These are phyloP conservation scores for Pulveroboletus sp. DNA, from an alignment of 768 basidiomycete species.

Conservation along the genomic window DNA sequence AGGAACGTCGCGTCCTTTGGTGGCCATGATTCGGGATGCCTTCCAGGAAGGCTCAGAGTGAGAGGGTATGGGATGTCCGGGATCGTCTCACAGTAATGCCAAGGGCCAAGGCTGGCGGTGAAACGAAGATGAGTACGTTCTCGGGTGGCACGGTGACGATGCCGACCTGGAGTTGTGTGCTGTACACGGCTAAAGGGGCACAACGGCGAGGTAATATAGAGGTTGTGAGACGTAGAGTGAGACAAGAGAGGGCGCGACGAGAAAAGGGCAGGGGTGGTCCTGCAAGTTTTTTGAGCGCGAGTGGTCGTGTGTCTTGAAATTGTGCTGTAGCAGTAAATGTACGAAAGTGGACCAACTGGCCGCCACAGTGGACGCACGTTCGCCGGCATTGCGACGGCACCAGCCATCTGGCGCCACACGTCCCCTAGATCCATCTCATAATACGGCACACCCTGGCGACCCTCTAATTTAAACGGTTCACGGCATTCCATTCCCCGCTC, in stretches of 20 bases:
- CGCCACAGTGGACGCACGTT: constrained; percentile 35
- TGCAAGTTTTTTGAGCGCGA: constrained; percentile 24
- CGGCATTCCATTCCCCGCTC: constrained; percentile 17
- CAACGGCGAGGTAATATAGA: constrained; percentile 8
- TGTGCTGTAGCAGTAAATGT: constrained; percentile 22
- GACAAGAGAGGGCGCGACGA: constrained; percentile 10
- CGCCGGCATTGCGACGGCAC: constrained; percentile 31
- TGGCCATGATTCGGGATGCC: constrained; percentile 36
- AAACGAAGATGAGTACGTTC: constrained; percentile 8
- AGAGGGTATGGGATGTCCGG: not conserved
- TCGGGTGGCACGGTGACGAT: not conserved
- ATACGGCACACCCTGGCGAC: constrained; percentile 9
- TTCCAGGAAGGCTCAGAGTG: constrained; percentile 1
- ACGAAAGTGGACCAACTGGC: constrained; percentile 24
- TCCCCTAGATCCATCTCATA: constrained; percentile 17
- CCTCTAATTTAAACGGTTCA: constrained; percentile 28
- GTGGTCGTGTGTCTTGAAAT: constrained; percentile 40
- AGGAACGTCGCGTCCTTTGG: constrained; percentile 77
- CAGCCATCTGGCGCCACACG: constrained; percentile 7
- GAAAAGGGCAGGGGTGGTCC: constrained; percentile 10
- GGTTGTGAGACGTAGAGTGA: not conserved
- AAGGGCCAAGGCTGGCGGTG: constrained; percentile 1
- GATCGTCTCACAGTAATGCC: constrained; percentile 3
- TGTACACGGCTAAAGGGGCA: constrained; percentile 13
- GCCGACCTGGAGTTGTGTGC: constrained; percentile 10